A percentile compares a stretch with the other conserved stretches of the same genome.
Conservation (phyloP, 2,329 filamentous ascomycete genomes). For the Calycina marina region DNA sequence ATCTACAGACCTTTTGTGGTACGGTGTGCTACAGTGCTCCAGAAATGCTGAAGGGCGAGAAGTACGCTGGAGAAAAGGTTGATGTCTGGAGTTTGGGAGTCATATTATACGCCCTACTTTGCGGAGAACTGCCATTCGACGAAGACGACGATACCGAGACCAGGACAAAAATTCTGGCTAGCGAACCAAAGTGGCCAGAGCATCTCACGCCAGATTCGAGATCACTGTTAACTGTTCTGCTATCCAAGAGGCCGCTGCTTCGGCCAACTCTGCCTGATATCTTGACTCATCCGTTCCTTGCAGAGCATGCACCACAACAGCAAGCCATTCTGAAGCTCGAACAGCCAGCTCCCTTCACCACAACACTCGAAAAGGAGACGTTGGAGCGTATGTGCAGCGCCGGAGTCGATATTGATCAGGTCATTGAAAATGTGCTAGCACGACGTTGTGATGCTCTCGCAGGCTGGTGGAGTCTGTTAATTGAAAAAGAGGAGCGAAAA, state of each 20-base stretch:
- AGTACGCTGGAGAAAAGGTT: conserved; percentile 94
- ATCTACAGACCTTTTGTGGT: conserved; percentile 93
- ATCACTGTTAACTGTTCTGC: conserved; percentile 59
- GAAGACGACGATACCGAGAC: conserved; percentile 87
- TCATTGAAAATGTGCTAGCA: conserved; percentile 85
- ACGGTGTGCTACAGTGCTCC: conserved; percentile 96
- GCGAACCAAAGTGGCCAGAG: conserved; percentile 76
- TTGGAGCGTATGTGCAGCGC: conserved; percentile 85
- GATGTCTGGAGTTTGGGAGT: conserved; percentile 90
- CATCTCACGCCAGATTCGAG: conserved; percentile 66
- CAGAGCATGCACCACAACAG: conserved; percentile 75
- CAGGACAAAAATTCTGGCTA: conserved; percentile 67
- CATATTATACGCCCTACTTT: conserved; percentile 69
- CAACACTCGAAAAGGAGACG: conserved; percentile 76
- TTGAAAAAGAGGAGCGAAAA: conserved; percentile 91
- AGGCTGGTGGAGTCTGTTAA: conserved; percentile 89
- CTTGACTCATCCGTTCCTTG: conserved; percentile 72
- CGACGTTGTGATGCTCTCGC: conserved; percentile 82
- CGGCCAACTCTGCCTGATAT: conserved; percentile 76
- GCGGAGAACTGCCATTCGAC: conserved; percentile 83
- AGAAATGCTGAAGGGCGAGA: conserved; percentile 97
- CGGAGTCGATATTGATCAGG: conserved; percentile 83
- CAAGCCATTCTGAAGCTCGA: conserved; percentile 77
- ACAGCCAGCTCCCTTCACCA: conserved; percentile 70
- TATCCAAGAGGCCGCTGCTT: conserved; percentile 80